These are phyloP conservation scores for Logfia minima DNA, from an alignment of 129 eudicot species.

Conservation along the genomic window DNA sequence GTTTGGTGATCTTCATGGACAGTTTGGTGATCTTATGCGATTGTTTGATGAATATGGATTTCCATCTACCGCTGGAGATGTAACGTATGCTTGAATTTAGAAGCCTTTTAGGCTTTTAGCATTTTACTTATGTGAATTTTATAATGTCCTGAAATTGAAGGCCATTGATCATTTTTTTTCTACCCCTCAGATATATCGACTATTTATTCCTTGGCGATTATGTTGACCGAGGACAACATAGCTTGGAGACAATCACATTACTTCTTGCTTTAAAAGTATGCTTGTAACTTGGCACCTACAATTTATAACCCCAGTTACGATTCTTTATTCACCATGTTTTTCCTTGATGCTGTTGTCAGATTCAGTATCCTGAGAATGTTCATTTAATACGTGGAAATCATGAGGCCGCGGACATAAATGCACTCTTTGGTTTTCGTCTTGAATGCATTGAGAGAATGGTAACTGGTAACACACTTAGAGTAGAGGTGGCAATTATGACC, in stretches of 20 bases:
- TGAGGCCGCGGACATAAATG: slow-evolving; percentile 75
- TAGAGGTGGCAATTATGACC: slow-evolving; percentile 2
- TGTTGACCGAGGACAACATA: slow-evolving; percentile 99
- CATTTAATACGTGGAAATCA: slow-evolving; percentile 98
- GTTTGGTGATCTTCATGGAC: slow-evolving; percentile 98
- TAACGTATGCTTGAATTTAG: slow-evolving; percentile 56
- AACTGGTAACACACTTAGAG: slow-evolving; percentile 24
- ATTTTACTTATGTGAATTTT: neutral
- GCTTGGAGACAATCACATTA: slow-evolving; percentile 93
- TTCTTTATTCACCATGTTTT: slow-evolving; percentile 1
- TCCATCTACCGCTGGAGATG: slow-evolving; percentile 96
- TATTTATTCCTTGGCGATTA: slow-evolving; percentile 94
- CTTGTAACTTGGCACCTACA: slow-evolving; percentile 22
- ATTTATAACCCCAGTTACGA: neutral
- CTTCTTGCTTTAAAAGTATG: slow-evolving; percentile 91
- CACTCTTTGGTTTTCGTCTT: slow-evolving; percentile 68
- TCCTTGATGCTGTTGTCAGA: slow-evolving; percentile 41
- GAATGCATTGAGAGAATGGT: slow-evolving; percentile 99
- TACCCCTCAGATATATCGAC: slow-evolving; percentile 75
- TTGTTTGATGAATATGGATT: slow-evolving; percentile 96
- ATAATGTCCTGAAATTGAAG: slow-evolving; percentile 8
- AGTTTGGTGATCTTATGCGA: slow-evolving; percentile 97
- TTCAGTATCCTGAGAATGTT: slow-evolving; percentile 90
- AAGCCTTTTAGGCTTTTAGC: neutral
- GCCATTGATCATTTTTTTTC: slow-evolving; percentile 12